A percentile compares a stretch with the other conserved stretches of the same genome.
These are phyloP conservation scores for Verticillium nubilum DNA, from an alignment of 2,329 filamentous ascomycete genomes.

Conservation along the genomic window DNA sequence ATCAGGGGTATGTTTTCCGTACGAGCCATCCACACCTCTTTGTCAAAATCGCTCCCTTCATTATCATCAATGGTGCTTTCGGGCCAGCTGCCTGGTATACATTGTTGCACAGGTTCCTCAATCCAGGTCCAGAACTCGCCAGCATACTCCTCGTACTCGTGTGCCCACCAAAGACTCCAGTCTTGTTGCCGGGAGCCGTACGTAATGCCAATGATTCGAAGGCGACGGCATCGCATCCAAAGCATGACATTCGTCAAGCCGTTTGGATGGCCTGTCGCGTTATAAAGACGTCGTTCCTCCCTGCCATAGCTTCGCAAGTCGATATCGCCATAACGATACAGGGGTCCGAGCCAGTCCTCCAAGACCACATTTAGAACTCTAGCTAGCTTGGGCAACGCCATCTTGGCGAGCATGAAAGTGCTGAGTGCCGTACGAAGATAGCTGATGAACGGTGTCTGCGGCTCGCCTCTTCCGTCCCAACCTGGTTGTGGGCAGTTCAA, in stretches of 20 bases:
- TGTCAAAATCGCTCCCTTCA: background rate
- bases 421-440: background rate
- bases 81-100: constrained; percentile 2
- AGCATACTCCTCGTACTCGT: background rate
- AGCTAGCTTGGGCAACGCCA: background rate
- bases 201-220: background rate
- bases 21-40: background rate
- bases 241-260: background rate
- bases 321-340: background rate
- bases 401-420: background rate
- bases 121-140: constrained; percentile 3
- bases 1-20: background rate
- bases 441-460: background rate
- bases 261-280: background rate
- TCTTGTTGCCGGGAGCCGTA: background rate
- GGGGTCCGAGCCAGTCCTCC: background rate
- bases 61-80: background rate
- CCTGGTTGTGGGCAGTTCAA: background rate
- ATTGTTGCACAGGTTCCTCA: background rate
- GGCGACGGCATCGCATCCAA: background rate
- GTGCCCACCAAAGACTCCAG: constrained; percentile 5
- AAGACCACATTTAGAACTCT: background rate
- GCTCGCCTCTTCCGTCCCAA: background rate
- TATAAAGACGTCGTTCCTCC: background rate
- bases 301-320: background rate